A percentile compares a stretch with the other conserved stretches of the same genome.
phyloP scores from a whole-genome alignment of 2,329 filamentous ascomycete genomes.

The Rhynchosporium graminicola region DNA sequence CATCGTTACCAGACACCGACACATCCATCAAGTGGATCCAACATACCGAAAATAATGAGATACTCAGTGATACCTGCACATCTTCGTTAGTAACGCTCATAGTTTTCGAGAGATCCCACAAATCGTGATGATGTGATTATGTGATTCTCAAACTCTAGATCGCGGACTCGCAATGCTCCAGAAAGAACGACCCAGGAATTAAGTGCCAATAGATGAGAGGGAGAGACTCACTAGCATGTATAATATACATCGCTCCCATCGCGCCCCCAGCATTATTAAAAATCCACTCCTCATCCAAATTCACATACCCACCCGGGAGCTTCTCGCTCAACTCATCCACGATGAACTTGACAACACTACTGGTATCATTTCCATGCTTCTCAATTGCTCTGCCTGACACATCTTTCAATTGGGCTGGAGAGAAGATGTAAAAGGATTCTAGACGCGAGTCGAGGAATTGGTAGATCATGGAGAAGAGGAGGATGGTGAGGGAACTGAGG shows the following conservation, averaged over 20 bases:
- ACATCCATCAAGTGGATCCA: constrained; percentile 15
- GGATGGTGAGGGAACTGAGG: constrained; percentile 55
- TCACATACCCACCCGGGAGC: constrained; percentile 55
- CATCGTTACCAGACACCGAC: too few relatives aligned
- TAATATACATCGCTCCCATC: constrained; percentile 90
- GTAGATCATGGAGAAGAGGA: constrained; percentile 54
- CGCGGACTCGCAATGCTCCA: too few relatives aligned
- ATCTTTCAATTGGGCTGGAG: constrained; percentile 66
- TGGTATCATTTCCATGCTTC: constrained; percentile 74
- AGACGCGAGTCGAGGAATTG: constrained; percentile 58
- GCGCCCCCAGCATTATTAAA: constrained; percentile 92
- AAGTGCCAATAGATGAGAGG: too few relatives aligned
- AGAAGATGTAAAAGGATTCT: constrained; percentile 71
- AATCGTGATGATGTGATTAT: background rate
- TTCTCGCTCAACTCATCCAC: constrained; percentile 64
- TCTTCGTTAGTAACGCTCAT: background rate
- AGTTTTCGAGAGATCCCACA: too few relatives aligned
- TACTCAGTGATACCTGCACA: constrained; percentile 75
- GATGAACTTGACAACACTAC: constrained; percentile 67
- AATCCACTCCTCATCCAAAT: constrained; percentile 77
- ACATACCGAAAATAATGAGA: constrained; percentile 75
- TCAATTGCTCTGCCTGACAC: constrained; percentile 66
- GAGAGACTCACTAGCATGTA: constrained; percentile 71
- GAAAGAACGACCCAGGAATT: too few relatives aligned
- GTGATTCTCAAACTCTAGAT: background rate